These are phyloP conservation scores for Xylaria sp. DNA, from an alignment of 2,329 filamentous ascomycete species.

Conservation along the genomic window DNA sequence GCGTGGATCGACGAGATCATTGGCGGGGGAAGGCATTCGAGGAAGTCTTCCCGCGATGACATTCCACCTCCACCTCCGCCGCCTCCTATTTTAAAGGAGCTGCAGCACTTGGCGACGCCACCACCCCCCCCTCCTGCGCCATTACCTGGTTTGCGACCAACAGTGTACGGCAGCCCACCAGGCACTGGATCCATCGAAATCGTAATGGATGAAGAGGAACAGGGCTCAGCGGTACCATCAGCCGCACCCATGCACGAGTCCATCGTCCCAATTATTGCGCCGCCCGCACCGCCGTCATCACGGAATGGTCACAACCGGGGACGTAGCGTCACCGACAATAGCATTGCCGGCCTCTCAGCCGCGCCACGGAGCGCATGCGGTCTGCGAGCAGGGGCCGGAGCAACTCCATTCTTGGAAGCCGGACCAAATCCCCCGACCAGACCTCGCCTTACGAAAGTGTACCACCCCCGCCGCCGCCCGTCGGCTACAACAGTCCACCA, in stretches of 20 bases:
- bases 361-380: constrained; percentile 65
- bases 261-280: constrained; percentile 52
- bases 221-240: constrained; percentile 30
- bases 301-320: constrained; percentile 59
- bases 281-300: constrained; percentile 51
- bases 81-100: constrained; percentile 63
- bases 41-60: constrained; percentile 58
- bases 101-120: constrained; percentile 65
- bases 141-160: constrained; percentile 50
- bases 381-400: constrained; percentile 64
- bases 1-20: constrained; percentile 56
- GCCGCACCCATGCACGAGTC: constrained; percentile 49
- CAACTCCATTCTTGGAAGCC: constrained; percentile 44
- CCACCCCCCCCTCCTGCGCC: constrained; percentile 68
- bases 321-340: constrained; percentile 59
- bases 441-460: constrained; percentile 49
- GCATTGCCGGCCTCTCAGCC: constrained; percentile 59
- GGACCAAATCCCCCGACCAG: constrained; percentile 48
- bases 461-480: constrained; percentile 35
- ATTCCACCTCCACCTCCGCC: constrained; percentile 58
- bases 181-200: constrained; percentile 68
- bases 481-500: constrained; percentile 39
- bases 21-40: constrained; percentile 43
- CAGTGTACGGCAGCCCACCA: constrained; percentile 48
- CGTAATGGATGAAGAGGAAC: constrained; percentile 66